Evolutionary conservation across 2,329 filamentous ascomycete species (phyloP), one percentile per base, ranked within the genome.

Genomic region (Alternaria rosae): DNA sequence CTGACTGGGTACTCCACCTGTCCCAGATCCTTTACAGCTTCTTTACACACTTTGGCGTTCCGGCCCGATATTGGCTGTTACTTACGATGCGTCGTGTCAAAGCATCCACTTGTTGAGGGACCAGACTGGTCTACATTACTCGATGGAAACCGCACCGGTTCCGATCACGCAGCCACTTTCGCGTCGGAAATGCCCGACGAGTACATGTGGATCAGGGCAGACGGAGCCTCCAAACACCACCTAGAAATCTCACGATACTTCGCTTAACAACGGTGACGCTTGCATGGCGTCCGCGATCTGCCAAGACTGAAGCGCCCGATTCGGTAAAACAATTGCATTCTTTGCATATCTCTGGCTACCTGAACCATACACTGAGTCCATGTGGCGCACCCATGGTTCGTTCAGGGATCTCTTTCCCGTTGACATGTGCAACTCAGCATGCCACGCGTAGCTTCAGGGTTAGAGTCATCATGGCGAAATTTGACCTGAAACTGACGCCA

Each of bases 51-150:
- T 70, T 67, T 66, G 63, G 65, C 55, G 43, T 51, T 32, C 60
- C 62, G 64, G 59, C 59, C 66, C 68, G 54, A 63, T 61, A 62
- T 54, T 70, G 62, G 53, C 59, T 63, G 54, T 60, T 32, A 63
- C 57, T 48, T 56, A 52, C 59, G 41, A 43, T 48, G 55, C 48
- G 54, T 69, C 54, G 63, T 70, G 68, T 66, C 70, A 71, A 52
- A 62, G 60, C 63, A 66, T 54, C 73, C 75, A 75, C 72, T 65
- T 67, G 69, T 67, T 70, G 67, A 66, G 65, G 61, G 68, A 71
- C 75, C 68, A 75, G 75, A 73, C 66, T 70, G 59, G 65, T 62
- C 65, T 62, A 58, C 64, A 65, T 66, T 72, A 71, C 70, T 70
- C 65, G 64, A 73, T 71, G 42, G 56, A 54, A 67, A 57, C 59